phyloP scores from a whole-genome alignment of 768 basidiomycete genomes.

The Mycena sanguinolenta region DNA sequence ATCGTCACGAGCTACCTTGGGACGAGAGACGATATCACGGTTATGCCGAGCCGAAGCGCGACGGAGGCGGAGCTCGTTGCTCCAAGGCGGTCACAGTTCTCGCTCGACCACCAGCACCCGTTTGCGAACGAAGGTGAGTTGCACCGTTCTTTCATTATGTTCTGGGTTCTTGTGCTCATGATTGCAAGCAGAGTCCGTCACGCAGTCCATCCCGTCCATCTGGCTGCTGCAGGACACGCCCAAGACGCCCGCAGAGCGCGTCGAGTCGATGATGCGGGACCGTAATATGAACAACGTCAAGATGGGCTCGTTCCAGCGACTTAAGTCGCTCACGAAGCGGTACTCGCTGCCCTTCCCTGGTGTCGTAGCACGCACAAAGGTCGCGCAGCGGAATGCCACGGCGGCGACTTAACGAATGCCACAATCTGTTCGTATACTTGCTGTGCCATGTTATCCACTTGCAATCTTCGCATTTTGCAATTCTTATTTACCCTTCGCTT shows the following conservation, averaged over 20 bases:
- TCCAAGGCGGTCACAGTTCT: slow-evolving; percentile 47
- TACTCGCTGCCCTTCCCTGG: slow-evolving; percentile 61
- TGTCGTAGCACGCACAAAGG: slow-evolving; percentile 14
- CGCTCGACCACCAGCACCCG: slow-evolving; percentile 37
- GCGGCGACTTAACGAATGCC: not conserved
- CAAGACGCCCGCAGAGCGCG: slow-evolving; percentile 50
- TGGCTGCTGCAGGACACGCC: slow-evolving; percentile 62
- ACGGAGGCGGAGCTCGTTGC: slow-evolving; percentile 49
- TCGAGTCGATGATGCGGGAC: slow-evolving; percentile 46
- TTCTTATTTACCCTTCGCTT: not conserved
- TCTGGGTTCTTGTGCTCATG: not conserved
- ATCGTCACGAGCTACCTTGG: slow-evolving; percentile 27
- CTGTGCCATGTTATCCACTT: not conserved
- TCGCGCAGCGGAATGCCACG: slow-evolving; percentile 16
- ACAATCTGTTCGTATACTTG: not conserved
- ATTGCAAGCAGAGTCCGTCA: slow-evolving; percentile 21
- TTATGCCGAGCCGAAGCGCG: slow-evolving; percentile 41
- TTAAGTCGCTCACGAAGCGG: slow-evolving; percentile 62
- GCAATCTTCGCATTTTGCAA: not conserved
- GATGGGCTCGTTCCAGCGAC: slow-evolving; percentile 52
- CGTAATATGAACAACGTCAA: slow-evolving; percentile 37
- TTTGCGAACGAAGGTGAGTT: slow-evolving; percentile 36
- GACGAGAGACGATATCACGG: slow-evolving; percentile 47
- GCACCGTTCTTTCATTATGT: not conserved
- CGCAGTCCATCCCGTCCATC: slow-evolving; percentile 57